Base-by-base conservation (phyloP, 1,284 basidiomycete genomes). In the Peniophora sp. region DNA sequence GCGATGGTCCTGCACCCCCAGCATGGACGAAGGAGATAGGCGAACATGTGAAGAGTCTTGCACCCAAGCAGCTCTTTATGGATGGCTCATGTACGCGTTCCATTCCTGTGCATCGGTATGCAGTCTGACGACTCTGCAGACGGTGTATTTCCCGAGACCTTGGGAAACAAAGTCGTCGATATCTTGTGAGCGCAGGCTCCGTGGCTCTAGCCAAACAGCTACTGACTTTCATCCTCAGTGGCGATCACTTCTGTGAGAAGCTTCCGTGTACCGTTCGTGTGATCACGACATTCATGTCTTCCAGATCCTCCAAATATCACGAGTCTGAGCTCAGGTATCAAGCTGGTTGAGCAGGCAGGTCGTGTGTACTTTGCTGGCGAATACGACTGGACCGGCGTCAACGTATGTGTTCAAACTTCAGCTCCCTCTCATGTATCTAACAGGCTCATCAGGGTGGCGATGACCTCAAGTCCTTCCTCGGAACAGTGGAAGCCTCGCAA, bases 1-100 rank as follows among this genome's bases (percentile, higher is more conserved):
- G 55, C 1, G 51, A 58, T 14, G 60, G 60, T 36, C 60, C 61
- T 34, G 58, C 68, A 0, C 61, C 64, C 0, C 54, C 59, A 16
- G 57, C 56, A 14, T 69, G 68, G 68, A 67, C 65, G 20, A 56
- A 58, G 16, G 58, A 63, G 10, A 63, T 69, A 47, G 59, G 60
- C 3, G 48, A 53, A 39, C 56, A 62, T 19, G 50, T 69, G 12
- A 68, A 69, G 39, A 55, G 49, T 11, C 58, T 68, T 24, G 66
- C 68, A 6, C 66, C 66, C 0, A 53, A 61, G 1, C 65, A 68
- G 39, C 58, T 69, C 6, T 60, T 66, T 17, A 45, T 50, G 45
- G 27, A 32, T 24, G 44, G 44, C 16, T 45, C 44, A 9, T 45
- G 34, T 17, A 14, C 27, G 14, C 23, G 27, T 19, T n/a, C n/a